Evolutionary conservation across 176 grass and related monocot genomes (phyloP).

Genomic region (Alloteropsis semialata): DNA sequence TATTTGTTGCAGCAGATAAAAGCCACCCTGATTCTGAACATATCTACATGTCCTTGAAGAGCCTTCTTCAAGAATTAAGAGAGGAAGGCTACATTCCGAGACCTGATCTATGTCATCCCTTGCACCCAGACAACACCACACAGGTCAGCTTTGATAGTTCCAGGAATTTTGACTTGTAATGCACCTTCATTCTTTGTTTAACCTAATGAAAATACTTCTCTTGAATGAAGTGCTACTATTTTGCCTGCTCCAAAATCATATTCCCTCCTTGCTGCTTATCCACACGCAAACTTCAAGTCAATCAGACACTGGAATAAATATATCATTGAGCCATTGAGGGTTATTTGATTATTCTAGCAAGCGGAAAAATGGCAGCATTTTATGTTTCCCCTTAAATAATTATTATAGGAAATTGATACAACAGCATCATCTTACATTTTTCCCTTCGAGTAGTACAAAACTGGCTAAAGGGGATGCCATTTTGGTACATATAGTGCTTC

Average conservation of each 20-base stretch:
- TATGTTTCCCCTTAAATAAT: background rate
- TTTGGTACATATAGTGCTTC: background rate
- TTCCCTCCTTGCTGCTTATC: background rate
- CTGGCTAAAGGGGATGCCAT: background rate
- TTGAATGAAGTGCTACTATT: background rate
- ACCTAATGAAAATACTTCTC: background rate
- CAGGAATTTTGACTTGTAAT: background rate
- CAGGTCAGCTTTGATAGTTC: constrained; percentile 32
- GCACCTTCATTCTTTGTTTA: constrained; percentile 14
- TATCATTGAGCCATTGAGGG: background rate
- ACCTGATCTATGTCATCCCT: constrained; percentile 39
- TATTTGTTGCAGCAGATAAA: constrained; percentile 78
- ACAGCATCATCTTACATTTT: background rate
- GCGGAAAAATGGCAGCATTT: background rate
- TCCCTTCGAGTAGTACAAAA: background rate
- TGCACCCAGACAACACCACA: constrained; percentile 5
- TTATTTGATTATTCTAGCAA: background rate
- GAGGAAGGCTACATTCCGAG: constrained; percentile 72
- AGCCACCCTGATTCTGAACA: constrained; percentile 62
- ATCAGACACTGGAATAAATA: background rate
- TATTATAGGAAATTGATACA: background rate
- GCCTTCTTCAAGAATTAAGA: constrained; percentile 63
- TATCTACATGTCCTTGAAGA: constrained; percentile 61
- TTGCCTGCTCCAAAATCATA: background rate
- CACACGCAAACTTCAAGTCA: background rate